Percentiles rank a stretch among this genome's conserved stretches.
These are phyloP conservation scores for Danielozyma ontarioensis DNA, from an alignment of 805 yeast species.

Conservation along the genomic window DNA sequence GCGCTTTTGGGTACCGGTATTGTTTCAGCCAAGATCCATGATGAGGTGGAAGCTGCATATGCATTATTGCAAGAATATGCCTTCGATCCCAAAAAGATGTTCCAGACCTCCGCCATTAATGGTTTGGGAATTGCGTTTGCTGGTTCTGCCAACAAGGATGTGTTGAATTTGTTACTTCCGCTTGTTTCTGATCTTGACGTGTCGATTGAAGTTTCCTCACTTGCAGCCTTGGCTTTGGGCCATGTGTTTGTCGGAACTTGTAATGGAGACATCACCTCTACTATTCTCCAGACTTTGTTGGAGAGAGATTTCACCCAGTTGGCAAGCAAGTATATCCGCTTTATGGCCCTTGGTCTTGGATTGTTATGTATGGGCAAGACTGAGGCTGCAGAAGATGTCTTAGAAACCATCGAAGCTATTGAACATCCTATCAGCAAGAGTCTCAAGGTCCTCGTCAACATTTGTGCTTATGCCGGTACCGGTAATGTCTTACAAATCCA, in stretches of 20 bases:
- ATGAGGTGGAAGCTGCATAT: conserved; percentile 90
- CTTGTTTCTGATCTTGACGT: conserved; percentile 71
- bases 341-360: conserved; percentile 89
- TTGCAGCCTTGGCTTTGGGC: conserved; percentile 89
- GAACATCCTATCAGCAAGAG: conserved; percentile 92
- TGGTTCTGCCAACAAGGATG: conserved; percentile 85
- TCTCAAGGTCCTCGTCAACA: conserved; percentile 81
- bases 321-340: conserved; percentile 80
- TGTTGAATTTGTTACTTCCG: conserved; percentile 72
- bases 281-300: conserved; percentile 82
- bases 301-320: conserved; percentile 79
- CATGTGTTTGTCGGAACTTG: conserved; percentile 95
- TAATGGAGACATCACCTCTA: conserved; percentile 89
- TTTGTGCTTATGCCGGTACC: conserved; percentile 95
- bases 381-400: conserved; percentile 88
- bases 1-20: conserved; percentile 94
- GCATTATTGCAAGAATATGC: conserved; percentile 82
- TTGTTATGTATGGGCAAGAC: conserved; percentile 88
- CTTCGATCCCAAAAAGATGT: conserved; percentile 52
- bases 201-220: conserved; percentile 72
- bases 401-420: conserved; percentile 90
- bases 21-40: conserved; percentile 87
- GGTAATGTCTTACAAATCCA: conserved; percentile 96
- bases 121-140: conserved; percentile 95
- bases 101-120: conserved; percentile 76